Conservation (phyloP, 768 basidiomycete species). For the Mrakia frigida region DNA sequence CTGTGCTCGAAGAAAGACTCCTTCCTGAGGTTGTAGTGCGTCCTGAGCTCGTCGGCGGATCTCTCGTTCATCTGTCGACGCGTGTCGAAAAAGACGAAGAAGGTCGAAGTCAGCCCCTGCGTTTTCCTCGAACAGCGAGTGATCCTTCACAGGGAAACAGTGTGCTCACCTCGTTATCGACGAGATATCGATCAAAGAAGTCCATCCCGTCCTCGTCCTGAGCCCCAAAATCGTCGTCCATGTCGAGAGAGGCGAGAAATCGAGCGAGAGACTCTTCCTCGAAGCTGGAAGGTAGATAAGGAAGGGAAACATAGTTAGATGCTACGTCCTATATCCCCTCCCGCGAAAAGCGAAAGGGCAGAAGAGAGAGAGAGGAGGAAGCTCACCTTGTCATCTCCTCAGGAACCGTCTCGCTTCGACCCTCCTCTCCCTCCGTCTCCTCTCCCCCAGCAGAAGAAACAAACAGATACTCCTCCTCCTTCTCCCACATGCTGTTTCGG, state of each 20-base stretch:
- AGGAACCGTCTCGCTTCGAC: not conserved
- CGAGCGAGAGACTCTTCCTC: not conserved
- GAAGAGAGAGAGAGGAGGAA: not conserved
- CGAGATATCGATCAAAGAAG: not conserved
- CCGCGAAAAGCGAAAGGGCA: too few species aligned
- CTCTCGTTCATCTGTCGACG: too few species aligned
- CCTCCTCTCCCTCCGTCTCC: not conserved
- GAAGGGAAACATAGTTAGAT: too few species aligned
- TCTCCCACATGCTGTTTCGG: too few species aligned
- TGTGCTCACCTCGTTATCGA: not conserved
- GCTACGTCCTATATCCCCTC: too few species aligned
- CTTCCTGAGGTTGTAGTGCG: too few species aligned
- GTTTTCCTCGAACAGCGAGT: not conserved
- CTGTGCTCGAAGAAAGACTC: too few species aligned
- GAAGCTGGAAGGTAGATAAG: too few species aligned
- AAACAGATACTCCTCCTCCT: not conserved
- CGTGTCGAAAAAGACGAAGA: too few species aligned
- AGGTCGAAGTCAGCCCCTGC: too few species aligned
- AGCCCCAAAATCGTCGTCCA: not conserved
- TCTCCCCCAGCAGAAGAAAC: not conserved
- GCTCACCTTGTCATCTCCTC: not conserved
- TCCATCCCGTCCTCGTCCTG: not conserved
- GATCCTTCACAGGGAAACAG: too few species aligned
- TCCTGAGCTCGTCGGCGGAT: too few species aligned
- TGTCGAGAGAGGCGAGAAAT: not conserved